Base-by-base conservation (phyloP, 768 basidiomycete genomes). In the Leccinum sublutescens region DNA sequence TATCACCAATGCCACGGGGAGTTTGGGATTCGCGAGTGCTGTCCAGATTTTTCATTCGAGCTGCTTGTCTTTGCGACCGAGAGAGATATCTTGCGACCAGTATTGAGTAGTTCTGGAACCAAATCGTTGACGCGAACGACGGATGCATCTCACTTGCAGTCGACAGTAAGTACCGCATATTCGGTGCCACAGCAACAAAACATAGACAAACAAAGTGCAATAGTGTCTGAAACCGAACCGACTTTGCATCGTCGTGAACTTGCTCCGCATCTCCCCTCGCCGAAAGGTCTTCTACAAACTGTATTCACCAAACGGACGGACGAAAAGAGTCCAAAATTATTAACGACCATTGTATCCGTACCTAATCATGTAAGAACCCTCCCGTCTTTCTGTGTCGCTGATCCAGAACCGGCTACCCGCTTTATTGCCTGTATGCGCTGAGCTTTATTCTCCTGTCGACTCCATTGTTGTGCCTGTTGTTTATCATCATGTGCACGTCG, bases 401-500 rank as follows among this genome's bases (percentile, higher is more conserved):
- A 74, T 71, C 60, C 64, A 64, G 64, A 62, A 55, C 54, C 54
- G 3, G 19, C 21, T n/a, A 48, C 43, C 48, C 5, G 12, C 40
- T 40, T n/a, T 40, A 34, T 43, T 36, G 29, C 14, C 56, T 61
- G 56, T 70, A 61, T 67, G 61, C 65, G 63, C 67, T 62, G 69
- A 63, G 71, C 62, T 21, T 7, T 51, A 52, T 6, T 45, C 29
- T 62, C 55, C 19, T 70, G 67, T 68, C 43, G 43, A 47, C 60
- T 36, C 36, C 58, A 14, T 40, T 65, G 58, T 53, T 63, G 61
- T 66, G 52, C 57, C 36, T 70, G 63, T 70, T 68, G 70, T 33
- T 55, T 65, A 63, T 72, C 67, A 55, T 72, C 69, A 66, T 74
- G 72, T 74, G 66, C 74, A 68, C 61, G 71, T 74, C 65, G 74